Conservation (phyloP, 192 early-diverging fungal genomes). For the Gonapodya prolifera region DNA sequence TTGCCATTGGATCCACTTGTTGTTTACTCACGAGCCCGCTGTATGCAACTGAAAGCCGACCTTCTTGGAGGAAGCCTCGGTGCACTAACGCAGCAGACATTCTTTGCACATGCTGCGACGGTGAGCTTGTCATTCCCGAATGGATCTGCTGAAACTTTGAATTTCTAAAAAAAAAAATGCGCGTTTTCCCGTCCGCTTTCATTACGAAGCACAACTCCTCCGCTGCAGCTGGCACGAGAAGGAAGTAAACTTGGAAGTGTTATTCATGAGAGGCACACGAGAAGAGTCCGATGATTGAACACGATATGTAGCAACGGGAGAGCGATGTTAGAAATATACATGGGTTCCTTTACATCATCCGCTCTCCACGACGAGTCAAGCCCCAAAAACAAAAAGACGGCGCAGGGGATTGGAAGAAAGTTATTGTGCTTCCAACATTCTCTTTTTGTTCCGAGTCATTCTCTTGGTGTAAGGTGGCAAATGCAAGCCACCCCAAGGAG, state of each 20-base stretch:
- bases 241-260: not conserved
- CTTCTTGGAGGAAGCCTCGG: not conserved
- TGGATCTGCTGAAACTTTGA: too few species aligned
- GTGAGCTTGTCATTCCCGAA: not conserved
- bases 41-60: not conserved
- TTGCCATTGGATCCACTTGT: slow-evolving; percentile 38
- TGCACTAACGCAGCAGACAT: not conserved
- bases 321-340: not conserved
- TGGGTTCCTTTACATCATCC: not conserved
- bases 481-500: not conserved
- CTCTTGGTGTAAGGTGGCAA: not conserved
- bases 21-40: slow-evolving; percentile 1
- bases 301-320: not conserved
- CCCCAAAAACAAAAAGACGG: not conserved
- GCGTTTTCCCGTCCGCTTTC: not conserved
- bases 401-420: too few species aligned
- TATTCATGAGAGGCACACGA: not conserved
- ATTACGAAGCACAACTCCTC: not conserved
- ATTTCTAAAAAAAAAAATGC: not conserved
- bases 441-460: not conserved
- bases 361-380: not conserved
- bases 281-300: not conserved
- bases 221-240: not conserved
- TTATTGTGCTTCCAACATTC: not conserved
- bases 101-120: not conserved